Evolutionary conservation across 2,329 filamentous ascomycete genomes (phyloP).

Genomic region (Fusarium sp.): DNA sequence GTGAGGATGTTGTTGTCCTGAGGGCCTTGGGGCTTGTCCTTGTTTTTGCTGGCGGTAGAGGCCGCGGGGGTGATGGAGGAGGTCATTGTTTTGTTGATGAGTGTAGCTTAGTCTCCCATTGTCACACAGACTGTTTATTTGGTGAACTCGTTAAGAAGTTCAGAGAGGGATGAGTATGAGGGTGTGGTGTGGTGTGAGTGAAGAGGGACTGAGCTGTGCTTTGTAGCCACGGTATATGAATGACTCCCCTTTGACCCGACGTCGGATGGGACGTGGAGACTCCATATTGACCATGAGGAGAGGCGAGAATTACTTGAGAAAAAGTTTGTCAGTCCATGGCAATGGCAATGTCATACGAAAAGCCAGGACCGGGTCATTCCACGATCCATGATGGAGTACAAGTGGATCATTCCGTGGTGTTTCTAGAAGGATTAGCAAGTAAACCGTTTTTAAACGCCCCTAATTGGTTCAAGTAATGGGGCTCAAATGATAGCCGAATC

Average conservation of each 20-base stretch:
- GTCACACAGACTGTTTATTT: constrained; percentile 29
- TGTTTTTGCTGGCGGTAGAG: constrained; percentile 21
- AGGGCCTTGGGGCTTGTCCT: constrained; percentile 1
- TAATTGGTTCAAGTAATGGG: constrained; percentile 9
- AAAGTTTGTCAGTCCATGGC: constrained; percentile 34
- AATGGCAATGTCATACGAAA: constrained; percentile 23
- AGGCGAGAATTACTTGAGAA: constrained; percentile 10
- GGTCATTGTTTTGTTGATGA: constrained; percentile 13
- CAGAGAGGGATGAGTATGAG: neutral
- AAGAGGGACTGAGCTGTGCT: constrained; percentile 13
- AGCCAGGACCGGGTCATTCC: constrained; percentile 2
- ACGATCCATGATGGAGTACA: constrained; percentile 28
- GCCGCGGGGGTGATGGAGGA: constrained; percentile 29
- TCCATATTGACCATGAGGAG: constrained; percentile 1
- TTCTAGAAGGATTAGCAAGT: constrained; percentile 26
- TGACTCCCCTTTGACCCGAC: constrained; percentile 26
- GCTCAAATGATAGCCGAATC: constrained; percentile 3
- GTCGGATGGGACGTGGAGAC: constrained; percentile 21
- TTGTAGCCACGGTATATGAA: constrained; percentile 20
- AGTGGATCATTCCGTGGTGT: constrained; percentile 9
- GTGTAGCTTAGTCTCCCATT: constrained; percentile 27
- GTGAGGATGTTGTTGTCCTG: constrained; percentile 22
- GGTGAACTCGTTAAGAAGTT: constrained; percentile 1
- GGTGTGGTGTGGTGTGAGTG: too few species aligned
- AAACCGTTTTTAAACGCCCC: neutral